Evolutionary conservation across 2,329 filamentous ascomycete species (phyloP), one percentile per base, ranked within the genome.

Genomic region (Fonsecaea pedrosoi): DNA sequence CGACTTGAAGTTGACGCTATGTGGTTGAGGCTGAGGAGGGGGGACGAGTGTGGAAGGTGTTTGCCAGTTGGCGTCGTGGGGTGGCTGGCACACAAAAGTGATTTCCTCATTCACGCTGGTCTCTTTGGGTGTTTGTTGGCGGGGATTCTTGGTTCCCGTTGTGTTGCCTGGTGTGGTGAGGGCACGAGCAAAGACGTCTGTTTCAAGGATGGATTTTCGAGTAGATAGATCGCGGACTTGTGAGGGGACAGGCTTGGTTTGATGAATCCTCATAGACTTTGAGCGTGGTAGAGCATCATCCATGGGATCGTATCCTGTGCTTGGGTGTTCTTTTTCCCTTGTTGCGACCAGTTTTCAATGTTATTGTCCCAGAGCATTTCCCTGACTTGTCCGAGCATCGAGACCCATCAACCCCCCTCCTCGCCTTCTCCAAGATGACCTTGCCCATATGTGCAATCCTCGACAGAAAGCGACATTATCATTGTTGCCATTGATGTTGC

Each of bases 1-100:
- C 18, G 40, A 58, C 30, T 48, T 69, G 57, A 63, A 53, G 37
- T 57, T 66, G 60, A 65, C 60, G 10, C 42, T 69, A 15, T 69
- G 67, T 59, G 60, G 60, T 62, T 69, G 56, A 66, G 25, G 25
- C 3, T 25, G 25, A 25, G 25, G 25, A 3, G 7, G 42, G 56
- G 48, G 38, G 18, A 18, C 9, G 32, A 25, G 2, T 48, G 15
- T 8, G 10, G 32, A 21, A n/a, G 57, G 4, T 10, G 9, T 2
- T n/a, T 8, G 8, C 42, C 7, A 12, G 25, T 18, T 18, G 13
- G 57, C 25, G 25, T 13, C 5, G 25, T 30, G 30, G 18, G 4
- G 40, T 40, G 40, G 15, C 13, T 60, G 42, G 57, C 34, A 5
- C 10, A 45, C 15, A 48, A 25, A 32, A 42, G 13, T 60, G 56